Evolutionary conservation across 129 eudicot species (phyloP).

Genomic region (Pittosporum tobira): DNA sequence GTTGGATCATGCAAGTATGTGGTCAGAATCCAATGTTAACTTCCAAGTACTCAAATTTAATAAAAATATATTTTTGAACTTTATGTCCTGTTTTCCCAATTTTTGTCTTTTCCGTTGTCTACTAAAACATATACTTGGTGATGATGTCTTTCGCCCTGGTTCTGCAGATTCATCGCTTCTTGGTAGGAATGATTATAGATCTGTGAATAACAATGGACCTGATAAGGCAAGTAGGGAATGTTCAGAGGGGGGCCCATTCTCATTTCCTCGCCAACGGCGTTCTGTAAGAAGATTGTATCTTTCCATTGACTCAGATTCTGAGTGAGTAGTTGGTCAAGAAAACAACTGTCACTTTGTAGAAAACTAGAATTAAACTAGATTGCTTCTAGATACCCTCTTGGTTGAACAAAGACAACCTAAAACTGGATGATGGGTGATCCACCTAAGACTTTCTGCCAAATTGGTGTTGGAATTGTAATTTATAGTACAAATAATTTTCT

Average conservation of each 20-base stretch:
- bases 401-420: neutral
- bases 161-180: slow-evolving; percentile 64
- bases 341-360: neutral
- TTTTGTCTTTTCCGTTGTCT: neutral
- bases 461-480: slow-evolving; percentile 10
- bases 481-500: slow-evolving; percentile 14
- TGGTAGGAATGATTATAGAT: slow-evolving; percentile 53
- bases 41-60: neutral
- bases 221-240: slow-evolving; percentile 45
- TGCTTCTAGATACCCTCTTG: slow-evolving; percentile 11
- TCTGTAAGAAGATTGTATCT: slow-evolving; percentile 66
- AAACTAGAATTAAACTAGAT: slow-evolving; percentile 1
- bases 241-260: slow-evolving; percentile 62
- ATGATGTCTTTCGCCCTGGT: slow-evolving; percentile 12
- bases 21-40: neutral
- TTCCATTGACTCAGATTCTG: slow-evolving; percentile 78
- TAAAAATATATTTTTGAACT: too few species aligned
- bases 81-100: neutral
- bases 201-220: slow-evolving; percentile 43
- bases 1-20: neutral
- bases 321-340: slow-evolving; percentile 21
- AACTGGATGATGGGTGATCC: neutral
- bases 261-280: slow-evolving; percentile 70
- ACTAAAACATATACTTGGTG: neutral
- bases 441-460: neutral